phyloP scores from a whole-genome alignment of 1,139 yeast species.

The Entelexis paramagnoliae region DNA sequence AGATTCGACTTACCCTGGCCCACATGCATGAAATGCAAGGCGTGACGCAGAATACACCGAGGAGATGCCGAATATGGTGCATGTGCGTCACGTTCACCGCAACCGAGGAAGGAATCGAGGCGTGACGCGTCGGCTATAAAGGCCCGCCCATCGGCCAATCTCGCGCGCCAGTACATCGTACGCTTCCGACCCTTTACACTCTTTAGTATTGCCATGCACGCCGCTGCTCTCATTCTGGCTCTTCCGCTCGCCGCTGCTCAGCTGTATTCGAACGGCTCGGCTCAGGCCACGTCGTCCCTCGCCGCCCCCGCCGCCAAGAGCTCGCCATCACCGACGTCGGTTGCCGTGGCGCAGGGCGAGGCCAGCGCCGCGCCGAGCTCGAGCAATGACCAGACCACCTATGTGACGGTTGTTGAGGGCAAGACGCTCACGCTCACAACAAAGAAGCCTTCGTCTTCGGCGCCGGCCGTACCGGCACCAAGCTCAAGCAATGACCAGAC shows the following conservation, averaged over 20 bases:
- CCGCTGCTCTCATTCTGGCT: slow-evolving; percentile 11
- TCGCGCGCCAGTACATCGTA: slow-evolving; percentile 11
- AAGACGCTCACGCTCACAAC: slow-evolving; percentile 27
- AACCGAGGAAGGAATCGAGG: background rate
- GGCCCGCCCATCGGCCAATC: background rate
- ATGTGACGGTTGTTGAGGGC: slow-evolving; percentile 27
- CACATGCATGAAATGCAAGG: background rate
- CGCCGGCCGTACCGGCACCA: slow-evolving; percentile 3
- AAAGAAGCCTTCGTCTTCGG: slow-evolving; percentile 21
- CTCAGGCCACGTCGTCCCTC: background rate
- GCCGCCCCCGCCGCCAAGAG: background rate
- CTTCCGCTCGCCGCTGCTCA: slow-evolving; percentile 17
- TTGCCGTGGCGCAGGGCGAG: slow-evolving; percentile 2
- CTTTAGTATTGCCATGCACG: background rate
- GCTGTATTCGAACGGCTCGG: slow-evolving; percentile 8
- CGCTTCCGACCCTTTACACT: background rate
- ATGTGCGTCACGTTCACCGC: background rate
- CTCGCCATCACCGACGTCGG: background rate
- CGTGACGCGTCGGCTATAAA: slow-evolving; percentile 4
- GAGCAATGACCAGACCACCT: slow-evolving; percentile 25
- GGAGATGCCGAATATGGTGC: background rate
- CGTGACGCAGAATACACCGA: background rate
- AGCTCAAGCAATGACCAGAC: slow-evolving; percentile 25
- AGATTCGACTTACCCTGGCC: background rate
- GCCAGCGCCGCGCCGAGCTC: slow-evolving; percentile 20